Conservation (phyloP, 306 rosid species). For the Dalbergia cultrata region DNA sequence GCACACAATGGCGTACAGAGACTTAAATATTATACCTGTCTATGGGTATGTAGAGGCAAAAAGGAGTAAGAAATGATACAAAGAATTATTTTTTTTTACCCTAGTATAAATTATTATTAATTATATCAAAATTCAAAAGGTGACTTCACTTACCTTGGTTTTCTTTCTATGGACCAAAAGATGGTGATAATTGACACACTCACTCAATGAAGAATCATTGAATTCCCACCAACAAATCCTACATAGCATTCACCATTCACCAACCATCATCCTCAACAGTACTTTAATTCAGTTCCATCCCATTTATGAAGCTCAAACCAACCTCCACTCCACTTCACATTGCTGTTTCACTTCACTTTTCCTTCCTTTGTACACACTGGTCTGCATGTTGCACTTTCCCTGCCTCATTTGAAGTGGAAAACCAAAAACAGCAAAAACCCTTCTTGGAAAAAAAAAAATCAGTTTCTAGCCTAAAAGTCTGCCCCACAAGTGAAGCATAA, state of each 20-base stretch:
- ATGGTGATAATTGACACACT: constrained; percentile 43
- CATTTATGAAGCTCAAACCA: constrained; percentile 61
- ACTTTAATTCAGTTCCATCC: constrained; percentile 46
- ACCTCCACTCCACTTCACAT: constrained; percentile 27
- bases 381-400: constrained; percentile 32
- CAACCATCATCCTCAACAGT: constrained; percentile 52
- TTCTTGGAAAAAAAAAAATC: constrained; percentile 7
- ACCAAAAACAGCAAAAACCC: neutral
- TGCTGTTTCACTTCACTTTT: neutral
- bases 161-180: neutral
- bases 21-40: neutral
- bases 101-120: constrained; percentile 10
- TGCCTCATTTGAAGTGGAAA: constrained; percentile 35
- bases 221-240: constrained; percentile 70
- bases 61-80: too few relatives aligned
- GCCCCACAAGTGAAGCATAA: constrained; percentile 45
- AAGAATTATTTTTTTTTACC: too few relatives aligned
- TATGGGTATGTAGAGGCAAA: too few relatives aligned
- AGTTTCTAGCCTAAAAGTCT: constrained; percentile 25
- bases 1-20: neutral
- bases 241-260: constrained; percentile 61
- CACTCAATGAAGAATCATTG: constrained; percentile 67
- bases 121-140: constrained; percentile 4
- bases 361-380: constrained; percentile 30
- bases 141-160: neutral